Base-by-base conservation (phyloP, 2,329 filamentous ascomycete genomes). In the Thielaviopsis euricoi region DNA sequence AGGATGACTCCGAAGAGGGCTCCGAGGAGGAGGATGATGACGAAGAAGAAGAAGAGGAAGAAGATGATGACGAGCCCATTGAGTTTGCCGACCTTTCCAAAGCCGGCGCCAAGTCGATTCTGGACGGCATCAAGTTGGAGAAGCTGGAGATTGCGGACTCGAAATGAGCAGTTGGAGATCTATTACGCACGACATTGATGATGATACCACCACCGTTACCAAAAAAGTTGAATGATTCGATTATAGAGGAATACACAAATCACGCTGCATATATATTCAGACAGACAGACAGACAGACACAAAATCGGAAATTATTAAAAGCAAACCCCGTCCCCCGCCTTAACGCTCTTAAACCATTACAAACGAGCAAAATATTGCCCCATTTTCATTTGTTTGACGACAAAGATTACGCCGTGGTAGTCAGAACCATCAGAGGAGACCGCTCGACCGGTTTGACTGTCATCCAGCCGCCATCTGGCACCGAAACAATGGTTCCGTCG, bases 401-500 rank as follows among this genome's bases (percentile, higher is more conserved):
- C 25, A 26, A 33, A 33, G 9, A 33, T 33, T 23, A 17, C 10
- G 25, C 37, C 5, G 22, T 22, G 7, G n/a, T 46, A 52, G 21
- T 29, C 23, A 81, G 61, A 7, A 82, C 66, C 51, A 66, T 67
- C 53, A 80, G 68, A 25, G 70, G 66, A n/a, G 68, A 66, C 49
- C 65, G 63, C 9, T 68, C 66, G 23, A 78, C 74, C 65, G 71
- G 78, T 61, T 68, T 70, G 0, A 95, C 77, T 60, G 81, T 78
- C 69, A 95, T 79, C 75, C 80, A 84, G 0, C 89, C 89, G 1
- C 78, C 82, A 55, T 74, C 68, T 21, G 86, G 84, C 0, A 95
- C 72, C 60, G 80, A 77, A 2, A 96, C 80, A 64, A 95, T 94
- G 56, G 85, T 89, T 2, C 91, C 91, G 69, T 97, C 91, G n/a